Evolutionary conservation across 192 early-diverging fungal species (phyloP).

Genomic region (Coemansia sp.): DNA sequence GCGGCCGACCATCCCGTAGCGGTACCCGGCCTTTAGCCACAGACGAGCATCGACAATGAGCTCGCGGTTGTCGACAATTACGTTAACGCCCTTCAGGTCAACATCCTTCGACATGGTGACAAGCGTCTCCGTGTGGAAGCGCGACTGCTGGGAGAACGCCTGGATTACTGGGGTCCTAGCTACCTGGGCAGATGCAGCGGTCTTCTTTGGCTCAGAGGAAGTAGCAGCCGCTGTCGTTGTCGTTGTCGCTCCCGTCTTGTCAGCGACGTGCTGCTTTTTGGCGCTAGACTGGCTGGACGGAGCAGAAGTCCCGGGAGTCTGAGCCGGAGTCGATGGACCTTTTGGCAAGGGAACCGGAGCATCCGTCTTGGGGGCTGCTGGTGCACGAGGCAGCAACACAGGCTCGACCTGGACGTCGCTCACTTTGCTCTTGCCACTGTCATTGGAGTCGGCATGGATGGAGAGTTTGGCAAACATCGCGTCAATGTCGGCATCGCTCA

Average conservation of each 20-base stretch:
- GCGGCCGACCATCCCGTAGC: constrained; percentile 89
- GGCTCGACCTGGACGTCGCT: constrained; percentile 10
- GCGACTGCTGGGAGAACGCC: constrained; percentile 77
- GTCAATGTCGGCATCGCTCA: constrained; percentile 55
- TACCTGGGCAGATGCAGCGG: constrained; percentile 31
- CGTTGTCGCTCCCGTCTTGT: constrained; percentile 2
- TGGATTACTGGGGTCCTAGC: constrained; percentile 56
- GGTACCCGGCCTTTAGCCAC: constrained; percentile 71
- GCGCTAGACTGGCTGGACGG: not conserved
- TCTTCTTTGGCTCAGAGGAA: constrained; percentile 15
- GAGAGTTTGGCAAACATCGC: constrained; percentile 53
- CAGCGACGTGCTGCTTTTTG: not conserved
- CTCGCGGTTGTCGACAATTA: constrained; percentile 67
- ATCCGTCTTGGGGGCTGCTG: not conserved
- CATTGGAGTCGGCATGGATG: constrained; percentile 4
- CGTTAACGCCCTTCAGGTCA: constrained; percentile 75
- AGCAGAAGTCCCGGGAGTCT: not conserved
- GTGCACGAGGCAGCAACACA: constrained; percentile 12
- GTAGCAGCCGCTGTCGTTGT: not conserved
- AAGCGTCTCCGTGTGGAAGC: constrained; percentile 83
- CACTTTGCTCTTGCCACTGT: not conserved
- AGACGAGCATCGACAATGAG: constrained; percentile 77
- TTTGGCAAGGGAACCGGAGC: not conserved
- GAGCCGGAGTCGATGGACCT: not conserved
- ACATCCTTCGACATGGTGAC: constrained; percentile 79